Evolutionary conservation across 805 yeast genomes (phyloP).

Genomic region (Ogataea paraovalis): DNA sequence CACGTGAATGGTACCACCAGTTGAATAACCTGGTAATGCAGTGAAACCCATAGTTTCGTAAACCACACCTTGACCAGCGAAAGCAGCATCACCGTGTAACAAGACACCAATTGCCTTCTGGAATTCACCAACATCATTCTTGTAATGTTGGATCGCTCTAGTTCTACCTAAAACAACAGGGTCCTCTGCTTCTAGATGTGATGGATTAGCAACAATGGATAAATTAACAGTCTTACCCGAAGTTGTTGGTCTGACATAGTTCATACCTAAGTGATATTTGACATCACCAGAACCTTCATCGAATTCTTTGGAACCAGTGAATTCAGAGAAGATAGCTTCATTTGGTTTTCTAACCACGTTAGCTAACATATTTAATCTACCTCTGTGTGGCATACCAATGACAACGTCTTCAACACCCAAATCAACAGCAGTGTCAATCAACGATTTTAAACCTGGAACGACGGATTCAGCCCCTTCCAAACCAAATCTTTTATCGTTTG

Average conservation of each 20-base stretch:
- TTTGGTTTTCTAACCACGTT: slow-evolving; percentile 98
- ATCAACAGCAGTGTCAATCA: slow-evolving; percentile 91
- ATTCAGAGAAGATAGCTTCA: slow-evolving; percentile 95
- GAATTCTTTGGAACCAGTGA: slow-evolving; percentile 79
- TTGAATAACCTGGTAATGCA: slow-evolving; percentile 87
- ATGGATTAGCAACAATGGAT: slow-evolving; percentile 97
- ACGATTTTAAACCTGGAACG: slow-evolving; percentile 94
- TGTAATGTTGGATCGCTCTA: slow-evolving; percentile 90
- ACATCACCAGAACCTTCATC: slow-evolving; percentile 99
- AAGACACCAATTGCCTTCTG: slow-evolving; percentile 87
- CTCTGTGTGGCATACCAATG: slow-evolving; percentile 99
- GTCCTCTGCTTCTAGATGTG: slow-evolving; percentile 98
- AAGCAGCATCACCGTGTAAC: slow-evolving; percentile 99
- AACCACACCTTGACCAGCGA: slow-evolving; percentile 98
- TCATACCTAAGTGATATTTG: slow-evolving; percentile 98
- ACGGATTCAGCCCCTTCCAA: slow-evolving; percentile 97
- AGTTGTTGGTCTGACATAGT: slow-evolving; percentile 97
- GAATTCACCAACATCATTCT: slow-evolving; percentile 77
- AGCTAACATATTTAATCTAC: slow-evolving; percentile 95
- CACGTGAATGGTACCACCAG: slow-evolving; percentile 97
- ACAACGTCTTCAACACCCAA: slow-evolving; percentile 93
- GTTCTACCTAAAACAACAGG: slow-evolving; percentile 98
- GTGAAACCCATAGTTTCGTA: slow-evolving; percentile 97
- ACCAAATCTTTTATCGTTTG: slow-evolving; percentile 98
- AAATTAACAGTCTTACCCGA: slow-evolving; percentile 94